A percentile compares a stretch with the other conserved stretches of the same genome.
Evolutionary conservation across 306 rosid species (phyloP).

Genomic region (Citrullus amarus): DNA sequence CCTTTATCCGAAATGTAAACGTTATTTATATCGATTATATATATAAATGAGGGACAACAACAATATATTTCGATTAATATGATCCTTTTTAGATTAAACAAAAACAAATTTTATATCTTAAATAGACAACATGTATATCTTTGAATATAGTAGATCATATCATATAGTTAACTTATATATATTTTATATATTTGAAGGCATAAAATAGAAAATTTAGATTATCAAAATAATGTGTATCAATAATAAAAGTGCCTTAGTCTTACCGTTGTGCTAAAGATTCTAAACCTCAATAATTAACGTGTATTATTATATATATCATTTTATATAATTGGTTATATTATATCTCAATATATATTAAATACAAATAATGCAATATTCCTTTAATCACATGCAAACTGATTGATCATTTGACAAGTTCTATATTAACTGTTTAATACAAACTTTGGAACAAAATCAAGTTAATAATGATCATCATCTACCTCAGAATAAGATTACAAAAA

Average conservation of each 20-base stretch:
- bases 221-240: too few relatives aligned
- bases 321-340: background rate
- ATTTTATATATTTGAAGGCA: too few relatives aligned
- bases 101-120: too few relatives aligned
- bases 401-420: constrained; percentile 6
- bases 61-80: too few relatives aligned
- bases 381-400: constrained; percentile 14
- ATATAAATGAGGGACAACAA: too few relatives aligned
- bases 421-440: background rate
- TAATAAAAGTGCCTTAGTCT: background rate
- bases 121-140: too few relatives aligned
- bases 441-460: background rate
- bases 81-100: too few relatives aligned
- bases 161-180: too few relatives aligned
- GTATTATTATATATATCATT: background rate
- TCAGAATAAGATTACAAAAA: background rate
- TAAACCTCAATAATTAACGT: background rate
- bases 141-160: too few relatives aligned
- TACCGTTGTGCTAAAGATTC: background rate
- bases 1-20: too few relatives aligned
- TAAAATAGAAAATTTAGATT: too few relatives aligned
- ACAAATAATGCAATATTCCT: constrained; percentile 49
- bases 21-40: too few relatives aligned
- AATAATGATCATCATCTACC: background rate
- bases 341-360: constrained; percentile 2